Percentiles rank a stretch among this genome's conserved stretches.
These are phyloP conservation scores for Reticulascus tulasneorum DNA, from an alignment of 2,329 filamentous ascomycete genomes.

Conservation along the genomic window DNA sequence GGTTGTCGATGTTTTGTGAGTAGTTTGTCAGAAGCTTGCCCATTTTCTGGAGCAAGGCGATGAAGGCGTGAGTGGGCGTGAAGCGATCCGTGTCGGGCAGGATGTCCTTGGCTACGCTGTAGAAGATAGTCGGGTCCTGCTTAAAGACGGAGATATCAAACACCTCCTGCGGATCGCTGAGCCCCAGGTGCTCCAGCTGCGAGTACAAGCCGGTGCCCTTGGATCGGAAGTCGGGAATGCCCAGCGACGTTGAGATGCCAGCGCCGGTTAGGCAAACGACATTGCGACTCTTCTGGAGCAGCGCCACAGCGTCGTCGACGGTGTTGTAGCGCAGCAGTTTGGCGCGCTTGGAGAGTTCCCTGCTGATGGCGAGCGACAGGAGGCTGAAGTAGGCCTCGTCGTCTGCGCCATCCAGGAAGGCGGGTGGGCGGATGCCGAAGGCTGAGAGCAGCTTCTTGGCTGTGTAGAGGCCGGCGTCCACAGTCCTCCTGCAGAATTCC, in stretches of 20 bases:
- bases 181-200: constrained; percentile 72
- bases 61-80: constrained; percentile 92
- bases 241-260: constrained; percentile 92
- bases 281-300: constrained; percentile 72
- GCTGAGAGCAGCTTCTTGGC: constrained; percentile 83
- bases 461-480: constrained; percentile 65
- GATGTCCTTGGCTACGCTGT: constrained; percentile 86
- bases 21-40: constrained; percentile 93
- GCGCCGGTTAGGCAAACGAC: constrained; percentile 94
- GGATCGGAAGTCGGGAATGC: constrained; percentile 95
- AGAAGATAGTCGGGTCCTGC: constrained; percentile 85
- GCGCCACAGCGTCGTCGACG: constrained; percentile 77
- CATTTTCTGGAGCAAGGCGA: constrained; percentile 81
- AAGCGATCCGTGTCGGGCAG: constrained; percentile 74
- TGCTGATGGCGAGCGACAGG: constrained; percentile 70
- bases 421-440: constrained; percentile 72
- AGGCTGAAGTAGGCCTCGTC: constrained; percentile 74
- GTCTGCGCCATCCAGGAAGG: constrained; percentile 66
- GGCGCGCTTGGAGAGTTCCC: constrained; percentile 76
- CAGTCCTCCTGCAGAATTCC: constrained; percentile 69
- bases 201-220: constrained; percentile 90
- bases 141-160: constrained; percentile 89
- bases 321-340: constrained; percentile 80
- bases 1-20: constrained; percentile 97
- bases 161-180: constrained; percentile 85